Base-by-base conservation (phyloP, 2,329 filamentous ascomycete genomes). In the Cladophialophora psammophila region DNA sequence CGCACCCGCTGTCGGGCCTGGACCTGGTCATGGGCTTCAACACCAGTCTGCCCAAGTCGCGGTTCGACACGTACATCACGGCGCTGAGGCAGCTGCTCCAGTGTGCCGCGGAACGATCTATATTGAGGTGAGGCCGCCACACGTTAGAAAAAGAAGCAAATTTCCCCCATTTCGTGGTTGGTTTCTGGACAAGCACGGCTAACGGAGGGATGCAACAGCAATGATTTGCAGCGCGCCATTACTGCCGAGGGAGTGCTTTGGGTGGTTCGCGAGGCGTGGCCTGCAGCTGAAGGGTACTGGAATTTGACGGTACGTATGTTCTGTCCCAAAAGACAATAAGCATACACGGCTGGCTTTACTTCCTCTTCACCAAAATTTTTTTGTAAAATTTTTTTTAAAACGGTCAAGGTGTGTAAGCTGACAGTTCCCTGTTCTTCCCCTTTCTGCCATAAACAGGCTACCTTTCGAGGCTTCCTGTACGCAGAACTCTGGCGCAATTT, bases 401-500 rank as follows among this genome's bases (percentile, higher is more conserved):
- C 26, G 26, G 26, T 26, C 26, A 26, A 26, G 26, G 2, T 26
- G 26, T 26, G 3, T 26, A 26, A 26, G 55, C 20, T 42, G 57
- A 48, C 36, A 18, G 26, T 2, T 63, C 45, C 15, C 7, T 9
- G 2, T 38, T 10, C 32, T 26, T 26, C 26, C 26, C 26, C 3
- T 26, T 26, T 26, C 26, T 26, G 26, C 36, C 12, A 18, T 13
- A 35, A 32, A 45, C 13, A 65, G 64, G 57, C 66, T n/a, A 63
- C 50, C 38, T 50, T 69, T 31, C 66, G 57, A 50, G 66, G 66
- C 15, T 69, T 69, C 50, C 54, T 69, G 20, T 35, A 63, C 18
- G 35, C 59, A 2, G 66, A 69, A 38, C 34, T 69, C 36, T 69
- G 63, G 63, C 63, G 66, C 31, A 69, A 69, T 60, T 69, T 69